Base-by-base conservation (phyloP, 1,139 yeast genomes). In the Blastobotrys persicus region DNA sequence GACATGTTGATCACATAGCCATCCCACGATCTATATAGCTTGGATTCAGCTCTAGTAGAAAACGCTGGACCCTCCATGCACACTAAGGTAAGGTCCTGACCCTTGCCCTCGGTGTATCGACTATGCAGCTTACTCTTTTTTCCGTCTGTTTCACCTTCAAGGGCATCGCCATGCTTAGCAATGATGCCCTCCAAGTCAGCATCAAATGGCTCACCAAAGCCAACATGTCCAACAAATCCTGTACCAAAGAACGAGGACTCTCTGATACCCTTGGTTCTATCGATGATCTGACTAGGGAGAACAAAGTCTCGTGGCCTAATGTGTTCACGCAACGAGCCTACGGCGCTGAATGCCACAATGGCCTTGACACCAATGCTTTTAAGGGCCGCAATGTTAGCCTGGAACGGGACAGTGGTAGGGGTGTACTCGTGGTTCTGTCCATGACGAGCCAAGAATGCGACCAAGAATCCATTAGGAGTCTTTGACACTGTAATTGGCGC, bases 31-130 rank as follows among this genome's bases (percentile, higher is more conserved):
- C 89, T 79, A 73, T 92, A 94, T 68, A 92, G 70, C 66, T 78
- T 80, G 16, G 96, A 88, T 72, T 92, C 99, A n/a, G 98, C 98
- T 57, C 98, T 79, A 13, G 98, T 92, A 44, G 95, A 85, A 70
- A 92, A 92, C 51, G 94, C 96, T 2, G 99, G 99, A 37, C 99
- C 99, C 70, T 92, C 99, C 98, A 92, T 92, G 71, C 98, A 92
- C 54, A 94, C 78, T 43, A 94, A 80, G 2, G 95, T 85, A 55
- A 87, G 73, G 62, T 91, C 97, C 48, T 71, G 68, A 49, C 82
- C 83, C 46, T 72, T 73, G 19, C 68, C 69, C 55, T 77, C 77
- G 44, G 81, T 73, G 47, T 66, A 68, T 64, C 77, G 80, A 50
- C 85, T 74, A 68, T 85, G 91, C 60, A 84, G 74, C 31, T 67